These are phyloP conservation scores for Lentinula sp. DNA, from an alignment of 768 basidiomycete genomes.

Conservation along the genomic window DNA sequence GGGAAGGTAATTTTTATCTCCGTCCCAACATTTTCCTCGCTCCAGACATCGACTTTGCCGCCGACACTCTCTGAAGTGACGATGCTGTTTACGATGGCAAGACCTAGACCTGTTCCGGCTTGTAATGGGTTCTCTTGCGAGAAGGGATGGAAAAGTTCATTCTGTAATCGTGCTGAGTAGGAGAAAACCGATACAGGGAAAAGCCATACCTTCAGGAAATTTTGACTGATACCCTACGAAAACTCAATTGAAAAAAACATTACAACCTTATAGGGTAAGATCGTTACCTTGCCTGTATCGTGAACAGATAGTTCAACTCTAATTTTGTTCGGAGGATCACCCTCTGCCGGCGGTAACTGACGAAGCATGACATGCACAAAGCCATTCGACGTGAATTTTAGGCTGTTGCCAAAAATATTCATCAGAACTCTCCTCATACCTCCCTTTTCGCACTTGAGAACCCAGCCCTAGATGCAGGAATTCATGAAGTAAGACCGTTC, in stretches of 20 bases:
- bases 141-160: conserved; percentile 95
- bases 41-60: conserved; percentile 93
- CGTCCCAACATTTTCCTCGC: conserved; percentile 84
- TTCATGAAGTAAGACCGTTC: neutral
- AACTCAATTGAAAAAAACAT: neutral
- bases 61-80: conserved; percentile 78
- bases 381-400: conserved; percentile 90
- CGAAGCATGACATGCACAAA: conserved; percentile 83
- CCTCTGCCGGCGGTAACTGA: conserved; percentile 54
- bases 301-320: conserved; percentile 80
- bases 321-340: conserved; percentile 50
- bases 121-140: conserved; percentile 95
- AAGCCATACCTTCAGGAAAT: conserved; percentile 71
- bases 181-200: neutral
- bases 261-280: neutral
- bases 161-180: conserved; percentile 32
- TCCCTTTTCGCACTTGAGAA: conserved; percentile 82
- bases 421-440: conserved; percentile 88
- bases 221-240: conserved; percentile 78
- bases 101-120: conserved; percentile 87
- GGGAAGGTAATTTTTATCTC: conserved; percentile 85
- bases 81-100: conserved; percentile 94
- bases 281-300: conserved; percentile 80
- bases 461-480: conserved; percentile 61
- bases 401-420: conserved; percentile 92